Evolutionary conservation across 106 monocot genomes (phyloP).

Genomic region (Posidonia australis): DNA sequence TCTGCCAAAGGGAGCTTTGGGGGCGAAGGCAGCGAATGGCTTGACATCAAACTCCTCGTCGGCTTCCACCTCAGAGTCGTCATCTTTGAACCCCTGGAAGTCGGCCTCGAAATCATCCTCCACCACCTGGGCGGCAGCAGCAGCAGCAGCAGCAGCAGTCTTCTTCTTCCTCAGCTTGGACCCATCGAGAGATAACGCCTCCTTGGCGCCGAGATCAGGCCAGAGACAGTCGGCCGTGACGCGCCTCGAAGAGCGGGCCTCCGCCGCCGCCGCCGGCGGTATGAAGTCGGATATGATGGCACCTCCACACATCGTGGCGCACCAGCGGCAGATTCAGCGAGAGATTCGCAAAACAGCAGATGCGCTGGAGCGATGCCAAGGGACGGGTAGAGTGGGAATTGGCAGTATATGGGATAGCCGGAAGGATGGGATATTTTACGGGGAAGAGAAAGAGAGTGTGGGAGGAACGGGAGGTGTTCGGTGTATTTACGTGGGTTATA

Average conservation of each 20-base stretch:
- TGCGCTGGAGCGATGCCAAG: background rate
- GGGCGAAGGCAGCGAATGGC: constrained; percentile 13
- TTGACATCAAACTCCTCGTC: constrained; percentile 19
- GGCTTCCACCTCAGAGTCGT: background rate
- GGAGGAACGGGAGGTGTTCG: too few species aligned
- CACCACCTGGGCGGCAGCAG: background rate
- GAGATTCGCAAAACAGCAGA: background rate
- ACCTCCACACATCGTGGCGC: constrained; percentile 54
- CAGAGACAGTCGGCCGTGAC: constrained; percentile 35
- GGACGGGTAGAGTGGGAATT: background rate
- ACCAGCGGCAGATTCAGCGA: background rate
- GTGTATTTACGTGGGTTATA: too few species aligned
- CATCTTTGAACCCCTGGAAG: constrained; percentile 36
- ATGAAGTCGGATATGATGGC: constrained; percentile 46
- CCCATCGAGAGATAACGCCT: background rate
- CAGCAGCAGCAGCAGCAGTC: background rate
- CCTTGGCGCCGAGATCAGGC: constrained; percentile 23
- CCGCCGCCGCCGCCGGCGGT: constrained; percentile 13
- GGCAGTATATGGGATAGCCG: too few species aligned
- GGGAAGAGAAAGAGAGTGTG: too few species aligned
- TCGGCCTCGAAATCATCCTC: constrained; percentile 43
- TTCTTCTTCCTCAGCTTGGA: constrained; percentile 9
- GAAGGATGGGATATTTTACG: too few species aligned
- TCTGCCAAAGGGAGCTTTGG: constrained; percentile 6
- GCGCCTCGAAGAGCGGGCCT: constrained; percentile 8